Evolutionary conservation across 2,329 filamentous ascomycete species (phyloP).

Genomic region (Aspergillaceae sp.): DNA sequence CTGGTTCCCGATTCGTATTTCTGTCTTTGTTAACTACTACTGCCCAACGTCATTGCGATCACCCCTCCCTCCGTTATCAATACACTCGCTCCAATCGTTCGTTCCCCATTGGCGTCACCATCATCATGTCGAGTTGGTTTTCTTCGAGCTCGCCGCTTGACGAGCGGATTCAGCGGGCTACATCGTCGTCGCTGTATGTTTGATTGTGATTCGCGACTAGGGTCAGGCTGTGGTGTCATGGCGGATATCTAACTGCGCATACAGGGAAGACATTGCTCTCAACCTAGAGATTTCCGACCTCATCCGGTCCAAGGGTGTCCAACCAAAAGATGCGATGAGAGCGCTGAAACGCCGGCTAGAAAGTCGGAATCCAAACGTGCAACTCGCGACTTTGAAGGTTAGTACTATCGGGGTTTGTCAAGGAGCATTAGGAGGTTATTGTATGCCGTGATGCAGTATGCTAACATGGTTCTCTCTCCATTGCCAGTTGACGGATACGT

Average conservation of each 20-base stretch:
- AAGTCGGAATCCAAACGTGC: conserved; percentile 95
- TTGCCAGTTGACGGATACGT: conserved; percentile 80
- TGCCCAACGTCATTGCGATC: conserved; percentile 15
- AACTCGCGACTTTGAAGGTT: conserved; percentile 89
- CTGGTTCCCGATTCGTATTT: background rate
- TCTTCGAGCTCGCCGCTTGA: conserved; percentile 86
- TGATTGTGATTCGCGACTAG: background rate
- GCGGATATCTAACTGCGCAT: conserved; percentile 5
- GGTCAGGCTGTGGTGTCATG: background rate
- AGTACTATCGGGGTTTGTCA: conserved; percentile 13
- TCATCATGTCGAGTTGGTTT: conserved; percentile 93
- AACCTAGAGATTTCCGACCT: conserved; percentile 98
- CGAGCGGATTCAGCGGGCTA: conserved; percentile 93
- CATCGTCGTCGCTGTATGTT: conserved; percentile 79
- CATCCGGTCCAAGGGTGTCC: conserved; percentile 93
- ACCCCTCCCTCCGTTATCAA: conserved; percentile 3
- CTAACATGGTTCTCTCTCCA: conserved; percentile 7
- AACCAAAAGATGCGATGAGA: conserved; percentile 96
- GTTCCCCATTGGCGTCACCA: conserved; percentile 14
- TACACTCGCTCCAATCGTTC: conserved; percentile 2
- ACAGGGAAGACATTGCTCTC: conserved; percentile 86
- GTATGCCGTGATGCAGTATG: conserved; percentile 1
- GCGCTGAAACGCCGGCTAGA: conserved; percentile 88
- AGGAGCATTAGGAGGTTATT: too few species aligned
- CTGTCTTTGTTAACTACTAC: background rate